phyloP scores from a whole-genome alignment of 805 yeast species.

The Cyberlindnera lachancei region DNA sequence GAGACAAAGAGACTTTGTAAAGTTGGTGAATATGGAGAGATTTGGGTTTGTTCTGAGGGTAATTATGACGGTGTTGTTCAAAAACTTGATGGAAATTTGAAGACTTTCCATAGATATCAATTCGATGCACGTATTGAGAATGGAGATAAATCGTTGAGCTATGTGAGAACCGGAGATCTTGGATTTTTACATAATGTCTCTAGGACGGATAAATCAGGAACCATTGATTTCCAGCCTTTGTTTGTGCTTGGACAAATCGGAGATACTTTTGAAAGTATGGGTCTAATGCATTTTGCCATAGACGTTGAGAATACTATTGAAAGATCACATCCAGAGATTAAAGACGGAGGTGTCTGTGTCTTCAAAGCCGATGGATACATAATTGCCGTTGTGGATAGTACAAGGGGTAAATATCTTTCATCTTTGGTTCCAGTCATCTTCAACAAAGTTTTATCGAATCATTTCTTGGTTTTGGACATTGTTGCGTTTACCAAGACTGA shows the following conservation, averaged over 20 bases:
- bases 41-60: slow-evolving; percentile 92
- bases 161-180: slow-evolving; percentile 86
- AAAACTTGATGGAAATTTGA: slow-evolving; percentile 33
- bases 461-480: slow-evolving; percentile 76
- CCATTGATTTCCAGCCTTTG: slow-evolving; percentile 56
- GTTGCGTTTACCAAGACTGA: slow-evolving; percentile 69
- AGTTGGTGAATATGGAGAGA: slow-evolving; percentile 92
- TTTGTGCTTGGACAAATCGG: slow-evolving; percentile 80
- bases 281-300: slow-evolving; percentile 81
- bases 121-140: slow-evolving; percentile 57
- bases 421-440: slow-evolving; percentile 80
- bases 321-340: slow-evolving; percentile 37
- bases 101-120: slow-evolving; percentile 29
- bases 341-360: slow-evolving; percentile 55
- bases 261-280: slow-evolving; percentile 85
- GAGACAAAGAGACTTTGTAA: slow-evolving; percentile 75
- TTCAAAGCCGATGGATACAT: slow-evolving; percentile 79
- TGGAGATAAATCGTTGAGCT: slow-evolving; percentile 56
- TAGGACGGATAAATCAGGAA: slow-evolving; percentile 33
- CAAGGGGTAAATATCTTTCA: slow-evolving; percentile 45
- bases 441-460: slow-evolving; percentile 68
- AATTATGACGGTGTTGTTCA: slow-evolving; percentile 54
- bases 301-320: slow-evolving; percentile 74
- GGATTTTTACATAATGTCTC: slow-evolving; percentile 83
- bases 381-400: slow-evolving; percentile 64